Evolutionary conservation across 192 early-diverging fungal genomes (phyloP), one percentile per base, ranked within the genome.

Genomic region (Coemansia sp.): DNA sequence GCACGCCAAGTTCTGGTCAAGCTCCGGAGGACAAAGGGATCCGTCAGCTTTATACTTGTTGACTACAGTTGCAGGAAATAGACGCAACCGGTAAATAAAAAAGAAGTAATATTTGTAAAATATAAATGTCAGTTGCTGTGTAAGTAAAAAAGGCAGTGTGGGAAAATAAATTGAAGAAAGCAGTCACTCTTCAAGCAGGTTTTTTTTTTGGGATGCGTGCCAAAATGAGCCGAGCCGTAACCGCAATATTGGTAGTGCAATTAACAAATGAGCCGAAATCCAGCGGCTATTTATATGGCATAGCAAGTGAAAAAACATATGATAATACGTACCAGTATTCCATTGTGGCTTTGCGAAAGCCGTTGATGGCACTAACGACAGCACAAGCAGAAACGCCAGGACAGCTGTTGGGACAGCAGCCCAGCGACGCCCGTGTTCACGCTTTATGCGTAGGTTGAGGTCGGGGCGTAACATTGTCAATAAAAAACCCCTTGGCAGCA

Each of bases 21-120:
- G 31, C n/a, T 37, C 29, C 2, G 66, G 64, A 4, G 71, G 71
- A 43, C 71, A 73, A 21, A 64, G 48, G 7, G 30, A 28, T 18
- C 71, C 65, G 34, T 73, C 40, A 10, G 64, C 64, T 4, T 21
- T 61, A 59, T 63, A 66, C 60, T 67, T 66, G 71, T 73, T 73
- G 13, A 84, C 85, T 84, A 72, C 1, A 34, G 7, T n/a, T 57
- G 13, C 40, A n/a, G 28, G 2, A 3, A 33, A n/a, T 42, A 64
- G 13, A 18, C 1, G 40, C 40, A 43, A 18, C 40, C 40, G 40
- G 40, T 16, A 43, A 43, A 43, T 43, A 43, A 43, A 43, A 1
- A 18, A 10, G 1, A 43, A 43, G 34, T 10, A 35, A 7, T 4
- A 10, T 26, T 53, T 64, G 43, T 13, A 2, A 3, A n/a, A 46